phyloP scores from a whole-genome alignment of 1,284 basidiomycete genomes.

The Pyrrhoderma noxium region DNA sequence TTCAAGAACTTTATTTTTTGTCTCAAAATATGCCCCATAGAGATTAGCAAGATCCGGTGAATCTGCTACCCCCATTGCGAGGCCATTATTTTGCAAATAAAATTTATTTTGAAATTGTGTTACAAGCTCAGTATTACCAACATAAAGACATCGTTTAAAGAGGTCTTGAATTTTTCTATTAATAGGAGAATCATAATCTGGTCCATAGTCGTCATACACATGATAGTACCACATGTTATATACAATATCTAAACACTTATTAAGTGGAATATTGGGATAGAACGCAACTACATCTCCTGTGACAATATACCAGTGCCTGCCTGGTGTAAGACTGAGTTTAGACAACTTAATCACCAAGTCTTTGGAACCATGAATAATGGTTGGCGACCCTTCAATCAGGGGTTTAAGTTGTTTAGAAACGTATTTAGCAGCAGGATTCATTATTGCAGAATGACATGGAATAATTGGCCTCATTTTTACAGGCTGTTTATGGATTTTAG shows the following conservation, averaged over 20 bases:
- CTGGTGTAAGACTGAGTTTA: constrained; percentile 17
- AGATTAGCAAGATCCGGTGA: constrained; percentile 31
- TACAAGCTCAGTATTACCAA: constrained; percentile 22
- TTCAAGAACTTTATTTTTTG: constrained; percentile 17
- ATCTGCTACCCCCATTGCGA: constrained; percentile 32
- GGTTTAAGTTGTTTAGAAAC: constrained; percentile 29
- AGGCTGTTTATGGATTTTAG: constrained; percentile 33
- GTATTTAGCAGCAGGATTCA: constrained; percentile 29
- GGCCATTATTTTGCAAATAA: constrained; percentile 24
- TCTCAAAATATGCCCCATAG: constrained; percentile 25
- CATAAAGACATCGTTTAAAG: constrained; percentile 15
- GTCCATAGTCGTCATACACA: too few relatives aligned
- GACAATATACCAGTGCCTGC: constrained; percentile 20
- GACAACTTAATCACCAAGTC: constrained; percentile 26
- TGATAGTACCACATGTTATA: constrained; percentile 1
- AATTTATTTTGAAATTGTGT: constrained; percentile 20
- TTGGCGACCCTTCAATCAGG: constrained; percentile 23
- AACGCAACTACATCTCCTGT: constrained; percentile 30
- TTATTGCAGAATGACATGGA: constrained; percentile 28
- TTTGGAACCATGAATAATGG: constrained; percentile 28
- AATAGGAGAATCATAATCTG: too few relatives aligned
- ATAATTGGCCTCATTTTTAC: constrained; percentile 29
- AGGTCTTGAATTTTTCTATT: constrained; percentile 10
- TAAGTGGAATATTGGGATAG: constrained; percentile 27
- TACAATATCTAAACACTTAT: constrained; percentile 19